Evolutionary conservation across 2,329 filamentous ascomycete species (phyloP).

Genomic region (Lasiodiplodia citricola): DNA sequence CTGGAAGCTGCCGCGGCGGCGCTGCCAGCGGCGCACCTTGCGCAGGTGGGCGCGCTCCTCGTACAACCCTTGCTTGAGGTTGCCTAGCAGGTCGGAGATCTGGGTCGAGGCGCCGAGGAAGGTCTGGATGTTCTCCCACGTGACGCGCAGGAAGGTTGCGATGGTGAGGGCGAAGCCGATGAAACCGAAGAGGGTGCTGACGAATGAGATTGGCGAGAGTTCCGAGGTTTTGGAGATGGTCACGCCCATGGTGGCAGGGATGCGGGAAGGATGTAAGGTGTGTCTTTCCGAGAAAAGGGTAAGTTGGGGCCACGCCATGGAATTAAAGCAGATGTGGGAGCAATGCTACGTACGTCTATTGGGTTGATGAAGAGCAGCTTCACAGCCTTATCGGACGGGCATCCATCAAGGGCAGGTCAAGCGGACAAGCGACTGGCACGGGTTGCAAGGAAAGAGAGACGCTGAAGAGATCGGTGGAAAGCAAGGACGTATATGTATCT

Average conservation of each 20-base stretch:
- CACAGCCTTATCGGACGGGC: neutral
- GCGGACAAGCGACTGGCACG: neutral
- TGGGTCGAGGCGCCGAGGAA: slow-evolving; percentile 44
- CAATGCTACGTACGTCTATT: slow-evolving; percentile 8
- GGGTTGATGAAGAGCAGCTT: neutral
- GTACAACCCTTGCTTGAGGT: slow-evolving; percentile 47
- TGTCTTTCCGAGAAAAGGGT: neutral
- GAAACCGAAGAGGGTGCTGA: slow-evolving; percentile 47
- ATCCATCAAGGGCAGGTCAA: slow-evolving; percentile 4
- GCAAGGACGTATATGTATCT: slow-evolving; percentile 10
- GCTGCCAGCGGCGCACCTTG: slow-evolving; percentile 32
- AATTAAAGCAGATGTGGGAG: neutral
- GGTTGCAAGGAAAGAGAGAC: neutral
- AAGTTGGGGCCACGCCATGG: neutral
- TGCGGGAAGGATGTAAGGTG: neutral
- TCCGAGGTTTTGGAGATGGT: slow-evolving; percentile 34
- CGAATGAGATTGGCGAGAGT: slow-evolving; percentile 43
- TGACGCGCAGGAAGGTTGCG: slow-evolving; percentile 48
- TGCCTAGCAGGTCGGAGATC: slow-evolving; percentile 48
- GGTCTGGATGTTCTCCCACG: slow-evolving; percentile 49
- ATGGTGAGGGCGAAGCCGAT: slow-evolving; percentile 52
- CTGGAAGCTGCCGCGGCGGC: slow-evolving; percentile 24
- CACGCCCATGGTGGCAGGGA: slow-evolving; percentile 37
- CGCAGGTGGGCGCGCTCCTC: slow-evolving; percentile 47
- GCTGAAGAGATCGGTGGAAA: neutral